Conservation (phyloP, 106 monocot species). For the Hemerocallis citrina region DNA sequence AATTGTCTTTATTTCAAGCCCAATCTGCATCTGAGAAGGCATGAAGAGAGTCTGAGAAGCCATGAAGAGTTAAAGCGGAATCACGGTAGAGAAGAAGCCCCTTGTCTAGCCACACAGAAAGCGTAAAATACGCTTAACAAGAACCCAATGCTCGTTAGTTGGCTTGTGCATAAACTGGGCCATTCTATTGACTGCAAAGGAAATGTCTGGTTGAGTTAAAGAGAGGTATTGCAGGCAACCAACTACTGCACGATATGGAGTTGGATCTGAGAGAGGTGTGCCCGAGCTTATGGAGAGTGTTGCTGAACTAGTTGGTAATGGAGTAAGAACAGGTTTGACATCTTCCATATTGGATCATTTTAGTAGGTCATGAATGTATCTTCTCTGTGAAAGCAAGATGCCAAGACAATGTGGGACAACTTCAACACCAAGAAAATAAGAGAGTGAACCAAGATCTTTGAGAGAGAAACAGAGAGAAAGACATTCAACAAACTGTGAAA, state of each 20-base stretch:
- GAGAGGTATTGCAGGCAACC: background rate
- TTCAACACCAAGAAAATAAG: too few species aligned
- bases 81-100: background rate
- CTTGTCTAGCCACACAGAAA: background rate
- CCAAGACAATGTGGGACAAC: too few species aligned
- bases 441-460: too few species aligned
- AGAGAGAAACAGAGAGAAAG: too few species aligned
- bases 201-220: background rate
- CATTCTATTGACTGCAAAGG: background rate
- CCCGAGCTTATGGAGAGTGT: background rate
- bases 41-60: background rate
- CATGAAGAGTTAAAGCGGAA: background rate
- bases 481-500: too few species aligned
- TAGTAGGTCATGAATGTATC: conserved; percentile 3
- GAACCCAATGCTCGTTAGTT: background rate
- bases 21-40: conserved; percentile 4
- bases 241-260: background rate
- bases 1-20: too few species aligned
- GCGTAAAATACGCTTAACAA: background rate
- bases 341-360: background rate
- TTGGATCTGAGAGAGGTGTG: background rate
- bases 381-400: background rate
- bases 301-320: background rate
- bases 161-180: background rate
- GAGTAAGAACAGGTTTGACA: background rate